Evolutionary conservation across 2,329 filamentous ascomycete species (phyloP).

Genomic region (Coniochaeta pulveracea): DNA sequence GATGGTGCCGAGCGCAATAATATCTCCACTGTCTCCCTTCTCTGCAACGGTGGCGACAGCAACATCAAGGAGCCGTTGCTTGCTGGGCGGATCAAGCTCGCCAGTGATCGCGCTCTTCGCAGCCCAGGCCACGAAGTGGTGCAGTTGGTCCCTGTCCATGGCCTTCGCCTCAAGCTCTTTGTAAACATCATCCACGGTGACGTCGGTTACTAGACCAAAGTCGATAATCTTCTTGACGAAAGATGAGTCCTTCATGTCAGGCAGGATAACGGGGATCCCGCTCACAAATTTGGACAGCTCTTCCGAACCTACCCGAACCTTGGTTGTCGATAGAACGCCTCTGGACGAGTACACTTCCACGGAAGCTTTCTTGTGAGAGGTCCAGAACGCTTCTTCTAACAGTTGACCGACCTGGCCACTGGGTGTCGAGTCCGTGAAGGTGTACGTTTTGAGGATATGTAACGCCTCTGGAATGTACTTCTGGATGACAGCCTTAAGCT

Average conservation of each 20-base stretch:
- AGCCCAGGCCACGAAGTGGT: conserved; percentile 77
- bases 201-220: conserved; percentile 76
- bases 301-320: conserved; percentile 66
- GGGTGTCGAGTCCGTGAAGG: conserved; percentile 82
- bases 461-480: conserved; percentile 66
- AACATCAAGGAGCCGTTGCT: conserved; percentile 63
- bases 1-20: conserved; percentile 70
- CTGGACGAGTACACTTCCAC: conserved; percentile 84
- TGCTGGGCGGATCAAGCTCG: conserved; percentile 59
- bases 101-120: conserved; percentile 59
- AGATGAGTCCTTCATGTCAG: conserved; percentile 57
- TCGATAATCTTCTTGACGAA: conserved; percentile 76
- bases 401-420: conserved; percentile 72
- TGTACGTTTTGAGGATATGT: conserved; percentile 79
- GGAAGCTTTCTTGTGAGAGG: conserved; percentile 66
- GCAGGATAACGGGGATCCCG: conserved; percentile 76
- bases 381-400: conserved; percentile 96
- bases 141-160: conserved; percentile 64
- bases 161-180: conserved; percentile 74
- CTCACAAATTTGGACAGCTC: conserved; percentile 64
- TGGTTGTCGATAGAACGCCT: conserved; percentile 73
- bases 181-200: conserved; percentile 79
- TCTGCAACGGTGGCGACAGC: conserved; percentile 62
- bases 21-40: conserved; percentile 47
- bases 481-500: conserved; percentile 51